phyloP scores from a whole-genome alignment of 345 rosid genomes.

The Rhodomyrtus tomentosa region DNA sequence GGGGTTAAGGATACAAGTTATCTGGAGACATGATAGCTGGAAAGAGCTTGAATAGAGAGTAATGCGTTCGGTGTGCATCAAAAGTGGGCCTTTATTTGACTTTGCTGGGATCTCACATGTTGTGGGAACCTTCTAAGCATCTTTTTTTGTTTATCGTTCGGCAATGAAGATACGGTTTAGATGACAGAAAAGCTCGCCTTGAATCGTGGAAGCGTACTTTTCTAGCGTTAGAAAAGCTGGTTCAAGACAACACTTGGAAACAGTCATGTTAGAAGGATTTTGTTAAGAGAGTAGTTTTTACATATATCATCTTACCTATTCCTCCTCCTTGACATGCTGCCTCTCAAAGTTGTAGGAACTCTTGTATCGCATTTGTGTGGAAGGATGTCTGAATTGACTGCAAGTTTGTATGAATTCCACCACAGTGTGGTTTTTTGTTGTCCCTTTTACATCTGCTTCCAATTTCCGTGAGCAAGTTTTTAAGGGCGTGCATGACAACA shows the following conservation, averaged over 20 bases:
- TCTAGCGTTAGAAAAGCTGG: neutral
- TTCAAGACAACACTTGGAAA: neutral
- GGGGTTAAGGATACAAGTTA: neutral
- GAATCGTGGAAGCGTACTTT: neutral
- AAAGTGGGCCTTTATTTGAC: neutral
- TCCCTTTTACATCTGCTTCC: neutral
- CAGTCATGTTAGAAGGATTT: neutral
- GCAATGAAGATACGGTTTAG: neutral
- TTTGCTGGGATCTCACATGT: neutral
- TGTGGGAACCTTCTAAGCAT: neutral
- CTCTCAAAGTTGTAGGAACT: neutral
- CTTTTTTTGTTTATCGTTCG: neutral
- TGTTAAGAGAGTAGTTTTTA: neutral
- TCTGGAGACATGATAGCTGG: neutral
- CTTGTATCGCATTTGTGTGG: neutral
- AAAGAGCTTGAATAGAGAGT: neutral
- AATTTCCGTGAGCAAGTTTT: no score
- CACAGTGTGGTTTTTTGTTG: neutral
- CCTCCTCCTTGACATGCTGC: neutral
- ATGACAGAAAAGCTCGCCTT: neutral
- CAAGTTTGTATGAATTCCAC: neutral
- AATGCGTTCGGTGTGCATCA: neutral
- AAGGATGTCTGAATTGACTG: neutral
- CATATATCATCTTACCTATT: neutral
- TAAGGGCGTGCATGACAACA: no score